Conservation (phyloP, 1,139 yeast species). For the Yamadazyma kanchanaburiensis region DNA sequence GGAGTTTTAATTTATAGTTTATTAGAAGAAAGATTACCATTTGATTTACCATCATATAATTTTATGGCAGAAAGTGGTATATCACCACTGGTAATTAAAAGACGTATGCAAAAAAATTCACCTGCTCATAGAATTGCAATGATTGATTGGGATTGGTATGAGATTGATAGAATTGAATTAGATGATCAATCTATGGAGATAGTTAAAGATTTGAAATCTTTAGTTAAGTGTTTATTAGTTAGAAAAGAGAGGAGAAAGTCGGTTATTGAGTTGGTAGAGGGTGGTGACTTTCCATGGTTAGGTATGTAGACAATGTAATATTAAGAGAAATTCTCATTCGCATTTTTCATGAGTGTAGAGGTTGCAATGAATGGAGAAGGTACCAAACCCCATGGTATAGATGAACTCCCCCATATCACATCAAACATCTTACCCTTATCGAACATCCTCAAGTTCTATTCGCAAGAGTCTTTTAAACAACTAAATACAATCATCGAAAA, state of each 20-base stretch:
- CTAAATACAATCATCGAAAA: slow-evolving; percentile 61
- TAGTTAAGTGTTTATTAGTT: slow-evolving; percentile 36
- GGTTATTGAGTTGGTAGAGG: background rate
- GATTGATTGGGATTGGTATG: slow-evolving; percentile 86
- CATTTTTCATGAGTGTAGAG: too few species aligned
- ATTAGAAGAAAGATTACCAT: slow-evolving; percentile 83
- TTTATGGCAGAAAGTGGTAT: slow-evolving; percentile 26
- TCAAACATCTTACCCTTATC: slow-evolving; percentile 67
- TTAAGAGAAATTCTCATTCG: too few species aligned
- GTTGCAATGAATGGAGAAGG: too few species aligned
- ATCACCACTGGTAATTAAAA: slow-evolving; percentile 43
- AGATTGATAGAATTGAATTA: slow-evolving; percentile 18
- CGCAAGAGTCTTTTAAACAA: slow-evolving; percentile 64
- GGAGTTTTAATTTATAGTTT: slow-evolving; percentile 87
- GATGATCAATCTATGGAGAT: slow-evolving; percentile 19
- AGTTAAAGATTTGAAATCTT: slow-evolving; percentile 22
- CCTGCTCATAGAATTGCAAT: slow-evolving; percentile 89
- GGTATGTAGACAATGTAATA: too few species aligned
- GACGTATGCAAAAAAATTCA: slow-evolving; percentile 54
- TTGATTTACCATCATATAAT: slow-evolving; percentile 61
- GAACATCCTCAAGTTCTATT: slow-evolving; percentile 54
- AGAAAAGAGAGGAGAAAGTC: slow-evolving; percentile 34
- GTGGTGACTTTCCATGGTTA: background rate
- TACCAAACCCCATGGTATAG: too few species aligned
- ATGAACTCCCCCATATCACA: slow-evolving; percentile 79